Base-by-base conservation (phyloP, 768 basidiomycete genomes). In the Trametes cinnabarina region DNA sequence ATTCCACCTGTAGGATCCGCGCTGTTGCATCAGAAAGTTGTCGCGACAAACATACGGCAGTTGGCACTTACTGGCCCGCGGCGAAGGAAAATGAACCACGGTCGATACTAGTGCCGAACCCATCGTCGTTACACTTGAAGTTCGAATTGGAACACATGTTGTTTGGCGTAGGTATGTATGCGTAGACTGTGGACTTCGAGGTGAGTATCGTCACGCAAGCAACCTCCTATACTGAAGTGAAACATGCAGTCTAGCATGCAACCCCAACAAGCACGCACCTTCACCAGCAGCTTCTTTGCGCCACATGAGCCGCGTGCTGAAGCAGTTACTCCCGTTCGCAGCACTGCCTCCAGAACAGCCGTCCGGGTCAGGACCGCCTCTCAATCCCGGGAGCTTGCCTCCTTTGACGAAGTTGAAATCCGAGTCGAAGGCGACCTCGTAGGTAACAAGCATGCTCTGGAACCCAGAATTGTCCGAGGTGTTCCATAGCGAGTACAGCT, bases 291-390 rank as follows among this genome's bases (percentile, higher is more conserved):
- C 89, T 46, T 72, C 64, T 37, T 73, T 72, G 65, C 90, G 77
- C 88, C 89, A 92, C 90, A 92, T 92, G 41, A 91, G 51, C 19
- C 90, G 74, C 17, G 83, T 73, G 63, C 84, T 88, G 69, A 90
- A 91, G 72, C 90, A 92, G 61, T 86, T 82, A 26, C 73, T 67
- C 8, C 89, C 89, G 49, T 81, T 76, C 2, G 88, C 76, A 56
- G 82, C 69, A 43, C 77, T 77, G 2, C 90, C 90, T 23, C 89
- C 90, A 26, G 83, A 84, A 69, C 90, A 91, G 2, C 85, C 86
- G 15, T 76, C 74, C 3, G 80, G 73, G 48, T 82, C 79, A 3
- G 82, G 68, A 0, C 89, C 90, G 15, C 90, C 88, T 65, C 89
- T 76, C 35, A 91, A 65, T 4, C 90, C 90, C 11, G 90, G 90